Conservation (phyloP, 768 basidiomycete species). For the Xerocomellus chrysenteron region DNA sequence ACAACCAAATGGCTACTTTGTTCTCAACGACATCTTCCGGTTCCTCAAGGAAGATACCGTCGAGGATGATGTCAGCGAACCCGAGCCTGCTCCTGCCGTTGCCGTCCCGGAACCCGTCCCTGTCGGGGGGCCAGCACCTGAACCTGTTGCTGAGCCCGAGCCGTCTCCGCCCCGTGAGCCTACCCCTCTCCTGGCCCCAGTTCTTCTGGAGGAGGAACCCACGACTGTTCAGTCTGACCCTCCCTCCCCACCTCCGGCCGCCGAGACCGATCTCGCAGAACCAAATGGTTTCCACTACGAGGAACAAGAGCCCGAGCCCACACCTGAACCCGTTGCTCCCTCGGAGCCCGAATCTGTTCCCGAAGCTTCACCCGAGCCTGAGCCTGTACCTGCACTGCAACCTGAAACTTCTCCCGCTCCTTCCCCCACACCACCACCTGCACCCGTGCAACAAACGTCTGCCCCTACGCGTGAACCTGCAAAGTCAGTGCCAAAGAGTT, state of each 20-base stretch:
- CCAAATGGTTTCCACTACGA: slow-evolving; percentile 40
- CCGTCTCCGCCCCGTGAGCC: slow-evolving; percentile 33
- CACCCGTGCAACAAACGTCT: slow-evolving; percentile 31
- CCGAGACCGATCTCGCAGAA: slow-evolving; percentile 43
- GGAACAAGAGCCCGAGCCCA: slow-evolving; percentile 34
- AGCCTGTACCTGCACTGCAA: slow-evolving; percentile 24
- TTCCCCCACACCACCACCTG: slow-evolving; percentile 31
- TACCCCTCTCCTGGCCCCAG: slow-evolving; percentile 28
- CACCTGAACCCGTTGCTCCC: slow-evolving; percentile 26
- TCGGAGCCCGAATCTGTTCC: slow-evolving; percentile 27
- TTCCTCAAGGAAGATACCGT: slow-evolving; percentile 95
- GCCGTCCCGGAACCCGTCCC: slow-evolving; percentile 36
- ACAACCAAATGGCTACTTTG: slow-evolving; percentile 98
- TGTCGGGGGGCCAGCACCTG: slow-evolving; percentile 33
- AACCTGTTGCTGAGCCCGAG: slow-evolving; percentile 29
- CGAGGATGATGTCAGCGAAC: slow-evolving; percentile 68
- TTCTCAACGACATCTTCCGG: slow-evolving; percentile 99
- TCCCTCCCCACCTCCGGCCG: slow-evolving; percentile 34
- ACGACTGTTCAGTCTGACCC: slow-evolving; percentile 36
- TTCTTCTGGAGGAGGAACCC: slow-evolving; percentile 38
- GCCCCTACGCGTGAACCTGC: slow-evolving; percentile 32
- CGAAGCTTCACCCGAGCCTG: slow-evolving; percentile 27
- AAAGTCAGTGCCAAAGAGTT: slow-evolving; percentile 67
- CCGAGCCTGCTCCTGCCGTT: slow-evolving; percentile 37
- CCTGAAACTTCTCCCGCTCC: slow-evolving; percentile 10